Evolutionary conservation across 164 flowering plant species (phyloP), one percentile per base, ranked within the genome.

Genomic region (Vitis riparia): DNA sequence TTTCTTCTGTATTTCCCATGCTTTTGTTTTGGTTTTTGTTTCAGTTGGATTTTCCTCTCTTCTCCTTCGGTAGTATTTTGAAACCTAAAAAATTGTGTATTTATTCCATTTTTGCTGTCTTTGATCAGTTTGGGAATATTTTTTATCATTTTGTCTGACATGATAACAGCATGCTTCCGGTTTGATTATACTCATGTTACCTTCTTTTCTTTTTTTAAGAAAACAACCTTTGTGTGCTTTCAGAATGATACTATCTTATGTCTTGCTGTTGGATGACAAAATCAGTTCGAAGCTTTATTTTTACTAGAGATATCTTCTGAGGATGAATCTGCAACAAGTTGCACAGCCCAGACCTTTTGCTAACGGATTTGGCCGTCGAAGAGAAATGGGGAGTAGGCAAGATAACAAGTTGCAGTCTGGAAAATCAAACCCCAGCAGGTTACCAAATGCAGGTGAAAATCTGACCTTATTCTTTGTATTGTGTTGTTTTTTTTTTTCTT

Each of bases 361-460:
- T 7, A 91, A 88, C 84, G 95, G 95, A 53, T 82, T 78, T 82
- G 85, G 89, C 17, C 89, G 89, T 52, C 84, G 90, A 63, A 87
- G 82, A 77, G 99, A 92, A 53, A 66, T 55, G 23, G 87, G 84
- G 50, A 55, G 76, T 65, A 89, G 84, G 74, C 57, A 51, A 61
- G 98, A 92, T 10, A 83, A 69, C 69, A 93, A 81, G 76, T 57
- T 76, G 63, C 91, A 78, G 65, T 19, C 85, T 64, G 91, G 83
- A 55, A 95, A 85, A 72, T 69, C 87, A 70, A 79, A 81, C 68
- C 23, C 73, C 49, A 76, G 76, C 77, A 79, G 79, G 68, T 68
- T 78, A 52, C 75, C 75, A 14, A 68, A 30, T 77, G 62, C 87
- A 74, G 94, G 97, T 91, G 68, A 68, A 53, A 59, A 27, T 74